These are phyloP conservation scores for Globisporangium megalacanthum DNA, from an alignment of 352 stramenopile species.

Conservation along the genomic window DNA sequence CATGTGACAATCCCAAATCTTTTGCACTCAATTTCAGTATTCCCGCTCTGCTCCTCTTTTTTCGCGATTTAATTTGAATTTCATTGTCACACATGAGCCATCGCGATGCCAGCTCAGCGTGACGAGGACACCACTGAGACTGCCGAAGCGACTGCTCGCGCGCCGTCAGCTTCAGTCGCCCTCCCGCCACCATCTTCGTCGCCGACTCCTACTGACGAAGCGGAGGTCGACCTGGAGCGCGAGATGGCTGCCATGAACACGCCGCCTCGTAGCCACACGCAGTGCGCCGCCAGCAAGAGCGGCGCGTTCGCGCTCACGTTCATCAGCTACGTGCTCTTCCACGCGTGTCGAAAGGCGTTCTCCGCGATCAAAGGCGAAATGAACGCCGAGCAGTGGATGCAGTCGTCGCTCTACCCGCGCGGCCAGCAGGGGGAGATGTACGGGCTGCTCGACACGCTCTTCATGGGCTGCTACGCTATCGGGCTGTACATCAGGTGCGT, in stretches of 20 bases:
- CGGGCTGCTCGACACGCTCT: conserved; percentile 73
- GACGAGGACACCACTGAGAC: not conserved
- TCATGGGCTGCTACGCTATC: conserved; percentile 72
- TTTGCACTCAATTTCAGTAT: too few relatives aligned
- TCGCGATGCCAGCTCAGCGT: not conserved
- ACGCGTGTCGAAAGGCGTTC: conserved; percentile 75
- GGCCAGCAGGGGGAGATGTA: conserved; percentile 78
- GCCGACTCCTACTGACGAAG: not conserved
- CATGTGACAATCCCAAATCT: too few relatives aligned
- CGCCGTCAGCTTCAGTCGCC: not conserved
- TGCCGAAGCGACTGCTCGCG: not conserved
- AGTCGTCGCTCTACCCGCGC: conserved; percentile 43
- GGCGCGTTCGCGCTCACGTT: conserved; percentile 72
- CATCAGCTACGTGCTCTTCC: conserved; percentile 78
- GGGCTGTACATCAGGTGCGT: conserved; percentile 67
- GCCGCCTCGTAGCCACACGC: conserved; percentile 1
- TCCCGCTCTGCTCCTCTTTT: too few relatives aligned
- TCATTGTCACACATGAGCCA: not conserved
- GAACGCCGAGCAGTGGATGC: conserved; percentile 73
- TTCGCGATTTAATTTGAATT: too few relatives aligned
- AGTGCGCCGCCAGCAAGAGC: conserved; percentile 36
- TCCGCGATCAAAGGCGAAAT: conserved; percentile 82
- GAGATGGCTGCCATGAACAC: not conserved
- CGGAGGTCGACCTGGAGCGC: not conserved
- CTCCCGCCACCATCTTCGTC: not conserved